Evolutionary conservation across 2,329 filamentous ascomycete genomes (phyloP).

Genomic region (Plectosphaerella plurivora): DNA sequence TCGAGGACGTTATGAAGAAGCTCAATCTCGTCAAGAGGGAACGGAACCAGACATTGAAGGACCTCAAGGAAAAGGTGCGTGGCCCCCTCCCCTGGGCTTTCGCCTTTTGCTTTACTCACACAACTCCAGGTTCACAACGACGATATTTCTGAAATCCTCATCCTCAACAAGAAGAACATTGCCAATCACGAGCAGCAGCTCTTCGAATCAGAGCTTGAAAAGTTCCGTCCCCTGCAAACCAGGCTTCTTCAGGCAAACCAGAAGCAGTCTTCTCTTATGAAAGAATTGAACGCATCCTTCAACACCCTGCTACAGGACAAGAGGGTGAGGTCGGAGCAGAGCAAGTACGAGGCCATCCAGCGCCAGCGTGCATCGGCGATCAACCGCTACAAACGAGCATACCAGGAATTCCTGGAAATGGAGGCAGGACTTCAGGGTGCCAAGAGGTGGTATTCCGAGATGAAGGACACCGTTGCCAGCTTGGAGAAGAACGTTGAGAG

Average conservation of each 20-base stretch:
- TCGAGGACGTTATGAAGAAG: conserved; percentile 89
- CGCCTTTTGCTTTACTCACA: conserved; percentile 14
- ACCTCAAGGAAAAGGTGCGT: conserved; percentile 91
- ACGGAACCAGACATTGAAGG: conserved; percentile 85
- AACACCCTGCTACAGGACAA: conserved; percentile 89
- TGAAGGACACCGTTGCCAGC: conserved; percentile 90
- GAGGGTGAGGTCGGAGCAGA: conserved; percentile 87
- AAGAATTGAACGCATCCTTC: conserved; percentile 85
- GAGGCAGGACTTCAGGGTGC: conserved; percentile 81
- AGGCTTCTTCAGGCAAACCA: conserved; percentile 89
- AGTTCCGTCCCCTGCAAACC: conserved; percentile 90
- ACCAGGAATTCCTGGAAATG: conserved; percentile 88
- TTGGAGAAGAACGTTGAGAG: conserved; percentile 93
- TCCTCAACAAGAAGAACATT: conserved; percentile 96
- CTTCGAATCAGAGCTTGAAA: conserved; percentile 95
- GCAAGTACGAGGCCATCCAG: conserved; percentile 86
- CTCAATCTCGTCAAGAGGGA: conserved; percentile 90
- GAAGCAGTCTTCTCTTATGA: conserved; percentile 91
- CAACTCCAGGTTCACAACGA: conserved; percentile 76
- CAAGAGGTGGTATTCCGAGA: conserved; percentile 90
- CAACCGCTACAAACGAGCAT: conserved; percentile 83
- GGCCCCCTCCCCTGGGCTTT: background rate
- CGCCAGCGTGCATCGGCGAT: conserved; percentile 77
- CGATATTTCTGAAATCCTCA: conserved; percentile 95
- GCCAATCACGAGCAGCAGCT: conserved; percentile 86